Conservation (phyloP, 2,329 filamentous ascomycete genomes). For the Aphanocladium album region DNA sequence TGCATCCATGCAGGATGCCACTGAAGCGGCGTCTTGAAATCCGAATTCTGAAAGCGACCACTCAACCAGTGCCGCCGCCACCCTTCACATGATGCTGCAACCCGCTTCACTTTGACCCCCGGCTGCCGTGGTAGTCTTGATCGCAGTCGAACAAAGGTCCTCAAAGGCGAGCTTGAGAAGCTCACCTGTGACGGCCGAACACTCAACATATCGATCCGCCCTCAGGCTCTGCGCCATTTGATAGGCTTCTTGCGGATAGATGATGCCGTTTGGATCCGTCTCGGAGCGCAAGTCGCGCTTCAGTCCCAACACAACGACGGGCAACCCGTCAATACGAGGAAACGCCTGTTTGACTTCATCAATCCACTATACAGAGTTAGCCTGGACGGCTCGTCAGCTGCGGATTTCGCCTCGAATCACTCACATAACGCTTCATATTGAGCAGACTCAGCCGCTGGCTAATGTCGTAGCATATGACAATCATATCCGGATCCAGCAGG, state of each 20-base stretch:
- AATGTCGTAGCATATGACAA: slow-evolving; percentile 59
- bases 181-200: slow-evolving; percentile 56
- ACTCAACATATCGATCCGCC: slow-evolving; percentile 60
- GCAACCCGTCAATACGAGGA: slow-evolving; percentile 41
- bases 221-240: slow-evolving; percentile 52
- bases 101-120: slow-evolving; percentile 53
- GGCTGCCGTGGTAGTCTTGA: slow-evolving; percentile 38
- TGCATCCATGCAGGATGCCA: slow-evolving; percentile 33
- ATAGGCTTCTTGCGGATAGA: slow-evolving; percentile 58
- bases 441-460: slow-evolving; percentile 53
- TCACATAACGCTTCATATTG: slow-evolving; percentile 52
- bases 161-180: slow-evolving; percentile 53
- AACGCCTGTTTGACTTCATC: slow-evolving; percentile 49
- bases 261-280: slow-evolving; percentile 53
- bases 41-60: neutral
- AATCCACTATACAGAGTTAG: slow-evolving; percentile 44
- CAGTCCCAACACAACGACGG: slow-evolving; percentile 53
- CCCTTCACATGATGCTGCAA: slow-evolving; percentile 44
- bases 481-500: slow-evolving; percentile 51
- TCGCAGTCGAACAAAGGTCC: slow-evolving; percentile 54
- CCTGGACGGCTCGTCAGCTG: neutral
- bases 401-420: slow-evolving; percentile 21
- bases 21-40: slow-evolving; percentile 19
- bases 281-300: slow-evolving; percentile 57
- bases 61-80: neutral